phyloP scores from a whole-genome alignment of 2,329 filamentous ascomycete species.

The Lachnellula occidentalis region DNA sequence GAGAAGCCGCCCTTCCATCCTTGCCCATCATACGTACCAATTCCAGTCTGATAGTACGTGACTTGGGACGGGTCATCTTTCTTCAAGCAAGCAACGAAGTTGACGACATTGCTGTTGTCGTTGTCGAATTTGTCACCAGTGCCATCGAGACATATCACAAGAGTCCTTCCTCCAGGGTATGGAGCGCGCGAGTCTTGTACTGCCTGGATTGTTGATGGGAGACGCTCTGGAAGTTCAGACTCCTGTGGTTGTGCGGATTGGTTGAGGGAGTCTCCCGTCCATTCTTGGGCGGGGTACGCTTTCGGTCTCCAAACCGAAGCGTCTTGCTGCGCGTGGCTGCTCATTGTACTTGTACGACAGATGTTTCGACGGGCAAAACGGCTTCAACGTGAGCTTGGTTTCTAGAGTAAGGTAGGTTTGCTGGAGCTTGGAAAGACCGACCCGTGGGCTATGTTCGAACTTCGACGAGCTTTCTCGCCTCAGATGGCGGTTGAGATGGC shows the following conservation, averaged over 20 bases:
- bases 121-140: slow-evolving; percentile 40
- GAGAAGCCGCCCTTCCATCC: slow-evolving; percentile 36
- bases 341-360: slow-evolving; percentile 1
- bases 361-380: not conserved
- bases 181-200: slow-evolving; percentile 9
- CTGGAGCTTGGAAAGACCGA: no score
- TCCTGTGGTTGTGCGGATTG: slow-evolving; percentile 4
- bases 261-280: slow-evolving; percentile 1
- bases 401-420: no score
- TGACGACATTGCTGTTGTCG: slow-evolving; percentile 40
- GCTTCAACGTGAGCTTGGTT: not conserved
- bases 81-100: slow-evolving; percentile 39
- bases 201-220: slow-evolving; percentile 16
- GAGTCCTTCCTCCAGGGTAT: slow-evolving; percentile 11
- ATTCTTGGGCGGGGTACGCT: slow-evolving; percentile 17
- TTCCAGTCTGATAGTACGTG: slow-evolving; percentile 41
- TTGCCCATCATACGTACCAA: slow-evolving; percentile 39
- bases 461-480: no score
- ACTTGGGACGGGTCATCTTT: slow-evolving; percentile 36
- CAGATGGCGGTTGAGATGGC: no score
- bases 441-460: no score
- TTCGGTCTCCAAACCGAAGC: slow-evolving; percentile 10
- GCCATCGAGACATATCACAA: slow-evolving; percentile 40
- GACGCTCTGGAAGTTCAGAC: slow-evolving; percentile 2
- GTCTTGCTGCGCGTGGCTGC: not conserved